A percentile compares a stretch with the other conserved stretches of the same genome.
Evolutionary conservation across 768 basidiomycete genomes (phyloP).

Genomic region (Lentinula boryana): DNA sequence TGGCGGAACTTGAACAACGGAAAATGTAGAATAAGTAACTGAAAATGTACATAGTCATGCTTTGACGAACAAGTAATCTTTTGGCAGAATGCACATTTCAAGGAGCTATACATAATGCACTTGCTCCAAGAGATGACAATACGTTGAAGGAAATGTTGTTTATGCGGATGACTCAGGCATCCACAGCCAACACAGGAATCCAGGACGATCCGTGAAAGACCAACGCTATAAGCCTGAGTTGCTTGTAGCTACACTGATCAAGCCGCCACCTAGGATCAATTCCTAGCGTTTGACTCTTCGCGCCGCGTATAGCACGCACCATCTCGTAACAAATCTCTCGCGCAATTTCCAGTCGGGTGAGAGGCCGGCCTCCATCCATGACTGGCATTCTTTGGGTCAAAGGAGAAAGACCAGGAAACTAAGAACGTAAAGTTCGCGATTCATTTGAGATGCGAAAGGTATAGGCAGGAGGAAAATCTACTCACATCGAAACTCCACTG

Average conservation of each 20-base stretch:
- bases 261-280: not conserved
- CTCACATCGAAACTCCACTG: not conserved
- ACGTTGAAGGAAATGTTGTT: too few species aligned
- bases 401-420: not conserved
- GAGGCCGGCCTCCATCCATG: not conserved
- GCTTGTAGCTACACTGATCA: not conserved
- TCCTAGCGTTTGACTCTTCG: not conserved
- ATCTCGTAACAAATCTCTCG: not conserved
- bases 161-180: not conserved
- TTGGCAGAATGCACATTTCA: too few species aligned
- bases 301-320: not conserved
- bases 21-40: too few species aligned
- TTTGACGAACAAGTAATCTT: too few species aligned
- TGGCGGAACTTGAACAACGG: too few species aligned
- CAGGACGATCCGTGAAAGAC: not conserved
- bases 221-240: not conserved
- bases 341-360: not conserved
- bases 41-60: too few species aligned
- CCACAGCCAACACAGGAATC: not conserved
- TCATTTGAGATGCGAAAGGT: not conserved
- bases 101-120: too few species aligned
- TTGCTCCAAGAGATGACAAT: too few species aligned
- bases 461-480: not conserved
- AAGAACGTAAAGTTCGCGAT: not conserved
- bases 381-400: not conserved